phyloP scores from a whole-genome alignment of 768 basidiomycete genomes.

The Rhizopogon salebrosus region DNA sequence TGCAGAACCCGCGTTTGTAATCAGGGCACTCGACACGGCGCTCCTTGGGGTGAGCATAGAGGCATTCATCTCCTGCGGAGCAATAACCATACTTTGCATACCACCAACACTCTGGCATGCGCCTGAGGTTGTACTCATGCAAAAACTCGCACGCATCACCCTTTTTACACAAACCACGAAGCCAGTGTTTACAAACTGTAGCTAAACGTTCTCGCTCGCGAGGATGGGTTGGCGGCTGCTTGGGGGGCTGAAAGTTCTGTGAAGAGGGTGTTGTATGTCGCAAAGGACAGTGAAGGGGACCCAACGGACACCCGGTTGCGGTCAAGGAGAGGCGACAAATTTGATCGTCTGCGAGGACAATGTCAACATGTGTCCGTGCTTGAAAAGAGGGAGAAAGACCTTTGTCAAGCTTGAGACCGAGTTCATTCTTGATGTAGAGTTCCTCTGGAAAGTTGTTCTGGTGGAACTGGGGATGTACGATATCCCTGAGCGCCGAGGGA shows the following conservation, averaged over 20 bases:
- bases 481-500: constrained; percentile 57
- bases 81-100: constrained; percentile 97
- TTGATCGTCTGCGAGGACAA: constrained; percentile 70
- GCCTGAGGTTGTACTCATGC: constrained; percentile 96
- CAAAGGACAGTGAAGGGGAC: constrained; percentile 86
- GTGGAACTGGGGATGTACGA: constrained; percentile 88
- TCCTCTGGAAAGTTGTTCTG: constrained; percentile 89
- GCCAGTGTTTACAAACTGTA: constrained; percentile 98
- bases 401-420: constrained; percentile 88
- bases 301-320: constrained; percentile 82
- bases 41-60: constrained; percentile 94
- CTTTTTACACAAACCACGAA: constrained; percentile 96
- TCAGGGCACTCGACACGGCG: constrained; percentile 91
- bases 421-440: constrained; percentile 71
- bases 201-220: constrained; percentile 78
- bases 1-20: constrained; percentile 94
- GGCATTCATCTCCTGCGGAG: constrained; percentile 93
- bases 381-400: constrained; percentile 41
- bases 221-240: constrained; percentile 76
- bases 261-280: constrained; percentile 87
- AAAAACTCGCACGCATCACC: constrained; percentile 97
- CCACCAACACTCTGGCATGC: constrained; percentile 99
- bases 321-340: constrained; percentile 86
- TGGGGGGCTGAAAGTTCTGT: constrained; percentile 86
- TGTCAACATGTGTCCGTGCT: not conserved